Evolutionary conservation across 352 stramenopile genomes (phyloP), one percentile per base, ranked within the genome.

Genomic region (Globisporangium paddicum): DNA sequence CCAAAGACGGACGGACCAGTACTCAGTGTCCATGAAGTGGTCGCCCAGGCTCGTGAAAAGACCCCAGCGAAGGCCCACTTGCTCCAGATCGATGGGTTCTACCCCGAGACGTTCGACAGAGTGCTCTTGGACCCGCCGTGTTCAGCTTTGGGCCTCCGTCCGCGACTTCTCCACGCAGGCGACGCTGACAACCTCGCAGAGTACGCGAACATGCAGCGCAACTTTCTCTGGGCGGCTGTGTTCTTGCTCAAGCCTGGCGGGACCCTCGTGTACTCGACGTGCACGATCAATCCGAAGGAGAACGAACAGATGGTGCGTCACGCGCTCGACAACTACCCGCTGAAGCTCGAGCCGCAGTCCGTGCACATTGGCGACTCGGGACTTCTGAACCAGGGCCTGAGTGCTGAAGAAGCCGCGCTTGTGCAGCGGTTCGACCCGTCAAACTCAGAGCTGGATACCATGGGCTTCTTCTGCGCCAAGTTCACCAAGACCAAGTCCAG

Each of bases 401-500:
- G 54, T 18, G 67, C 85, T 7, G 55, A 87, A 5, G 71, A 97
- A 72, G 72, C 82, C 3, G 58, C 74, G 0, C 77, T 89, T 9
- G 87, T 97, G 3, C 75, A 94, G 64, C 82, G 90, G 38, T 98
- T 97, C 60, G 91, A 98, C 62, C 87, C 90, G 11, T 77, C 77
- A 10, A 82, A 95, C 55, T 30, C 63, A 2, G 54, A 74, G 44
- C 65, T 89, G 0, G 90, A 98, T 61, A 96, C 89, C 11, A 98
- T 98, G 81, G 93, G 93, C 55, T 98, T 98, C 73, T 98, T 98
- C 64, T 86, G 95, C 56, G 90, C 90, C 58, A 96, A 97, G 63
- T 97, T 98, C 60, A 69, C 79, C 30, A 98, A 98, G 58, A 90
- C 82, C 9, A 64, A 67, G 7, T 83, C 80, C 5, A 77, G 89